phyloP scores from a whole-genome alignment of 805 yeast species.

The Yarrowia deformans region DNA sequence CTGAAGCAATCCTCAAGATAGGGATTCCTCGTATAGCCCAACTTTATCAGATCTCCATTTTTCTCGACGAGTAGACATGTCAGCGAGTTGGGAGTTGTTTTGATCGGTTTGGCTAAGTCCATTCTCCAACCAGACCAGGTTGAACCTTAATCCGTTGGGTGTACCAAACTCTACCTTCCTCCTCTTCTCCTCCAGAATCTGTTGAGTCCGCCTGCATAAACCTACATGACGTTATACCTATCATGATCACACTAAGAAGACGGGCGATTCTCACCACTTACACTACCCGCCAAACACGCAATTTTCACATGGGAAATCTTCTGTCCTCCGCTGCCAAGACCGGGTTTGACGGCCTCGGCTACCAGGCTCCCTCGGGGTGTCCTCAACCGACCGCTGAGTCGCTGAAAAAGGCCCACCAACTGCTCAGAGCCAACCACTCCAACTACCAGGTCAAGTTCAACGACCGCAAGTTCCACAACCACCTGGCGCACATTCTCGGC shows the following conservation, averaged over 20 bases:
- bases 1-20: no score
- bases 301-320: conserved; percentile 2
- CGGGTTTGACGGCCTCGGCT: conserved; percentile 24
- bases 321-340: not conserved
- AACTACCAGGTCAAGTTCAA: conserved; percentile 48
- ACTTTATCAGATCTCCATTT: not conserved
- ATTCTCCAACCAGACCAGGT: no score
- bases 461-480: conserved; percentile 48
- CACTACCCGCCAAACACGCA: no score
- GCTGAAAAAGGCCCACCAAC: conserved; percentile 46
- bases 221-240: not conserved
- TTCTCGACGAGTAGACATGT: not conserved
- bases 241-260: not conserved
- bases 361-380: conserved; percentile 6
- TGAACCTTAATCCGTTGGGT: no score
- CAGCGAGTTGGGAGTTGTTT: not conserved
- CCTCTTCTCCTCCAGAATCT: not conserved
- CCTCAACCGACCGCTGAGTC: conserved; percentile 42
- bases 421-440: conserved; percentile 48
- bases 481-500: conserved; percentile 49
- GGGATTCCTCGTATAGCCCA: not conserved
- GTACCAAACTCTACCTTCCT: no score
- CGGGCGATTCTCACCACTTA: not conserved
- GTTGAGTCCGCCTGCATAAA: conserved; percentile 14
- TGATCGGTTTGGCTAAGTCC: not conserved